Percentiles rank a stretch among this genome's conserved stretches.
Evolutionary conservation across 495 filamentous ascomycete species (phyloP).

Genomic region (Aspergillus ellipticus): DNA sequence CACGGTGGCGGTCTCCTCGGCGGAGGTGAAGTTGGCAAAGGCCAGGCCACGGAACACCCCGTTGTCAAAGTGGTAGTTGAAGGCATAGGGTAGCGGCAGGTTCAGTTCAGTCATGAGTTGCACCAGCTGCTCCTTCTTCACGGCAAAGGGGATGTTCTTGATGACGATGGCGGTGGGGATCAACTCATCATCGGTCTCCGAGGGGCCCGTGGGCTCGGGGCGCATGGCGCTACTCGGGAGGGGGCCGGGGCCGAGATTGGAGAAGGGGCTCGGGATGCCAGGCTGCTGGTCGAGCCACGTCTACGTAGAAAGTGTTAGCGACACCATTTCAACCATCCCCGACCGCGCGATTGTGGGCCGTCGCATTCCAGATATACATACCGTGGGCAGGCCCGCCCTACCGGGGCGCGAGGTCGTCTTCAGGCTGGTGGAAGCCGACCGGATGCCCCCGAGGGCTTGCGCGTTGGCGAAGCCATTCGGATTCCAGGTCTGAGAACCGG

Average conservation of each 20-base stretch:
- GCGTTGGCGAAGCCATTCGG: slow-evolving; percentile 51
- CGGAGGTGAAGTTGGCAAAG: slow-evolving; percentile 96
- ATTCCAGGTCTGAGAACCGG: slow-evolving; percentile 66
- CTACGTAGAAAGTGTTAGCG: slow-evolving; percentile 25
- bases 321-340: slow-evolving; percentile 2
- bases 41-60: slow-evolving; percentile 94
- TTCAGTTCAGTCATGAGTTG: slow-evolving; percentile 87
- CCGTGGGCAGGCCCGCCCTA: slow-evolving; percentile 55
- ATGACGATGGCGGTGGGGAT: slow-evolving; percentile 99
- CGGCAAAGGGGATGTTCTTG: slow-evolving; percentile 98
- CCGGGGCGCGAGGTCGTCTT: slow-evolving; percentile 50
- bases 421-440: slow-evolving; percentile 53
- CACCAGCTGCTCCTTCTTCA: slow-evolving; percentile 93
- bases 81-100: slow-evolving; percentile 91
- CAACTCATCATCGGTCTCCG: slow-evolving; percentile 72
- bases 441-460: slow-evolving; percentile 50
- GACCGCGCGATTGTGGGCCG: not conserved
- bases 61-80: slow-evolving; percentile 99
- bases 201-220: slow-evolving; percentile 43
- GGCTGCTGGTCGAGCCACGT: slow-evolving; percentile 60
- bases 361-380: slow-evolving; percentile 36
- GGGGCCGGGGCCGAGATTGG: slow-evolving; percentile 49
- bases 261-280: slow-evolving; percentile 49
- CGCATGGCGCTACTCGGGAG: slow-evolving; percentile 52
- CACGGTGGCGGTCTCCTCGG: slow-evolving; percentile 85